A percentile compares a stretch with the other conserved stretches of the same genome.
Evolutionary conservation across 2,329 filamentous ascomycete genomes (phyloP).

Genomic region (Bertia moriformis): DNA sequence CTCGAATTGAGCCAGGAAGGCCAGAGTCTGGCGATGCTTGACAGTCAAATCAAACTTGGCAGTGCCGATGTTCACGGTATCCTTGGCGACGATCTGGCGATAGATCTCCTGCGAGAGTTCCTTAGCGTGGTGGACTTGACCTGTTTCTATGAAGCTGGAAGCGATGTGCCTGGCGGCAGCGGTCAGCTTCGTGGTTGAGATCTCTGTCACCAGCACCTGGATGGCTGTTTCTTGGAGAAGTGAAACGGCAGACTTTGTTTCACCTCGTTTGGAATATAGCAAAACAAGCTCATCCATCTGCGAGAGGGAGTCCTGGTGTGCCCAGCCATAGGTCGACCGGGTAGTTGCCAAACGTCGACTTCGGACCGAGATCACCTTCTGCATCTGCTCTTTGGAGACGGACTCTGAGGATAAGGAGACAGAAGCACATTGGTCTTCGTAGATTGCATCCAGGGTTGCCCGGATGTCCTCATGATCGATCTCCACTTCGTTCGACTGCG

Average conservation of each 20-base stretch:
- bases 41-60: conserved; percentile 15
- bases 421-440: conserved; percentile 17
- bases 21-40: conserved; percentile 17
- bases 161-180: conserved; percentile 19
- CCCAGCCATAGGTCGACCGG: conserved; percentile 18
- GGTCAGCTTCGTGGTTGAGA: conserved; percentile 9
- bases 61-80: conserved; percentile 11
- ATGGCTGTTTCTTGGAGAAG: conserved; percentile 17
- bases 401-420: conserved; percentile 2
- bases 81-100: conserved; percentile 19
- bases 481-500: conserved; percentile 10
- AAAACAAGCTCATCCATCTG: conserved; percentile 18
- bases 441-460: conserved; percentile 17
- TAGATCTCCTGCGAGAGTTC: conserved; percentile 20
- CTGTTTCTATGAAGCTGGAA: conserved; percentile 15
- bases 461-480: conserved; percentile 17
- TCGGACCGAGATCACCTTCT: conserved; percentile 14
- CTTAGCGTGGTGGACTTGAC: conserved; percentile 14
- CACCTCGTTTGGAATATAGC: conserved; percentile 16
- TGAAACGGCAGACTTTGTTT: conserved; percentile 12
- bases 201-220: conserved; percentile 16
- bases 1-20: conserved; percentile 28
- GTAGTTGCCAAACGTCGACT: conserved; percentile 12
- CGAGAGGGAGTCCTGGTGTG: conserved; percentile 19
- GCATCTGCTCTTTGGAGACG: conserved; percentile 10